Evolutionary conservation across 495 filamentous ascomycete species (phyloP).

Genomic region (Lophium mytilinum): DNA sequence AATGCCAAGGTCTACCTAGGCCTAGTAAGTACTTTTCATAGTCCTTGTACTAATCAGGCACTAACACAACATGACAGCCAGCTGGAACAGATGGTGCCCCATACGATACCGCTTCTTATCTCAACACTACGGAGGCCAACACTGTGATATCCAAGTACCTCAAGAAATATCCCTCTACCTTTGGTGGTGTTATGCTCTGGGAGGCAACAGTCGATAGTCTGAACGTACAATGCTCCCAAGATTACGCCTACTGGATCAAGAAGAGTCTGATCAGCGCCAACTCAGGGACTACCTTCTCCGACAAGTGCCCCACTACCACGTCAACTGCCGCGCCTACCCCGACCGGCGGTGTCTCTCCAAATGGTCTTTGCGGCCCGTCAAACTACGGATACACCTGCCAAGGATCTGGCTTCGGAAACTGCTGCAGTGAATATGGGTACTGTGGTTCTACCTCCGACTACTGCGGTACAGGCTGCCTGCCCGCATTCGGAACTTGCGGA

Average conservation of each 20-base stretch:
- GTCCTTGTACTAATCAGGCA: neutral
- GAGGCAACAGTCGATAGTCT: slow-evolving; percentile 51
- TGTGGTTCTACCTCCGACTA: slow-evolving; percentile 3
- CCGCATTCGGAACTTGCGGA: slow-evolving; percentile 5
- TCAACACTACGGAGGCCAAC: slow-evolving; percentile 42
- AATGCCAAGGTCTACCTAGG: slow-evolving; percentile 41
- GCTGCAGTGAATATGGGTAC: slow-evolving; percentile 10
- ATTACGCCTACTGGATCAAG: slow-evolving; percentile 40
- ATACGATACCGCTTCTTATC: slow-evolving; percentile 34
- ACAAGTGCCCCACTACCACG: slow-evolving; percentile 1
- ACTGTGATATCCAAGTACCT: slow-evolving; percentile 45
- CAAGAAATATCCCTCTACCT: slow-evolving; percentile 41
- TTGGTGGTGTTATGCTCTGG: slow-evolving; percentile 69
- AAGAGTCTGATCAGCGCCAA: slow-evolving; percentile 30
- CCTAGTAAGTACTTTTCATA: slow-evolving; percentile 8
- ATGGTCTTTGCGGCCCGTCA: slow-evolving; percentile 3
- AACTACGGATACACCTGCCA: slow-evolving; percentile 10
- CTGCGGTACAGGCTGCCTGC: slow-evolving; percentile 8
- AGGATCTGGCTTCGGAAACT: slow-evolving; percentile 3
- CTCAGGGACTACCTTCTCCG: neutral
- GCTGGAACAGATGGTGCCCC: slow-evolving; percentile 31
- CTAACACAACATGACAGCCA: slow-evolving; percentile 8
- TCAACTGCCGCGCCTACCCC: slow-evolving; percentile 2
- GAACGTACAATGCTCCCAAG: slow-evolving; percentile 39
- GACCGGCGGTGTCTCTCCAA: neutral